A percentile compares a stretch with the other conserved stretches of the same genome.
These are phyloP conservation scores for Wickerhamiella lipophila DNA, from an alignment of 805 yeast species.

Conservation along the genomic window DNA sequence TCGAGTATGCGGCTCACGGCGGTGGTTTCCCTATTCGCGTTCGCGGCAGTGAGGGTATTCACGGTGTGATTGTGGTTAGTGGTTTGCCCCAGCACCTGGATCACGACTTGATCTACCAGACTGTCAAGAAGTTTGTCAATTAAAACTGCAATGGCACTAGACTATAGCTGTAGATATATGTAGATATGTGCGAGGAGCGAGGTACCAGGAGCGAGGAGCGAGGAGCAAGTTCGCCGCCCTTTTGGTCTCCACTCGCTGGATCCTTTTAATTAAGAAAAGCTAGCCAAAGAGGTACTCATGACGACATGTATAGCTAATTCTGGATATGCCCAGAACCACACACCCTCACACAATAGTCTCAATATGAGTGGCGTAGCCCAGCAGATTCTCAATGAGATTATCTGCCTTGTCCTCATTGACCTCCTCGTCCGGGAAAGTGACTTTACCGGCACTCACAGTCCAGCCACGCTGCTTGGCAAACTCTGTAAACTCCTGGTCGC, in stretches of 20 bases:
- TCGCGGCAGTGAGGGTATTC: conserved; percentile 24
- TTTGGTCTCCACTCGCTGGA: too few relatives aligned
- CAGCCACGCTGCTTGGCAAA: conserved; percentile 48
- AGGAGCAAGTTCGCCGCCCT: too few relatives aligned
- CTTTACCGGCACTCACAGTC: conserved; percentile 38
- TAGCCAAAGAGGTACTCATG: too few relatives aligned
- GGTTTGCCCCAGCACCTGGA: conserved; percentile 25
- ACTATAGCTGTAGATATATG: too few relatives aligned
- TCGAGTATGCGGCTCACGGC: conserved; percentile 24
- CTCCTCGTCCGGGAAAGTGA: conserved; percentile 28
- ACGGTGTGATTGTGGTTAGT: conserved; percentile 24
- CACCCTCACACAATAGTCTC: conserved; percentile 68
- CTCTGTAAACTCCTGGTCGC: conserved; percentile 41
- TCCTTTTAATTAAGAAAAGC: too few relatives aligned
- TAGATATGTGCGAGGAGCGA: too few relatives aligned
- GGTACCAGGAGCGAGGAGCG: neutral
- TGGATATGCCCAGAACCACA: too few relatives aligned
- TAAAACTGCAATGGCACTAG: too few relatives aligned
- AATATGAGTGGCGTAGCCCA: conserved; percentile 77
- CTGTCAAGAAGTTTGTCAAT: conserved; percentile 16
- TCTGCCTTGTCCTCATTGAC: conserved; percentile 31
- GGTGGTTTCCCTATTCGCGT: conserved; percentile 28
- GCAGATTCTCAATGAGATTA: conserved; percentile 52
- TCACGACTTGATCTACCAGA: conserved; percentile 21
- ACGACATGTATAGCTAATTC: too few relatives aligned